Evolutionary conservation across 352 stramenopile genomes (phyloP).

Genomic region (Aphanomyces astaci): DNA sequence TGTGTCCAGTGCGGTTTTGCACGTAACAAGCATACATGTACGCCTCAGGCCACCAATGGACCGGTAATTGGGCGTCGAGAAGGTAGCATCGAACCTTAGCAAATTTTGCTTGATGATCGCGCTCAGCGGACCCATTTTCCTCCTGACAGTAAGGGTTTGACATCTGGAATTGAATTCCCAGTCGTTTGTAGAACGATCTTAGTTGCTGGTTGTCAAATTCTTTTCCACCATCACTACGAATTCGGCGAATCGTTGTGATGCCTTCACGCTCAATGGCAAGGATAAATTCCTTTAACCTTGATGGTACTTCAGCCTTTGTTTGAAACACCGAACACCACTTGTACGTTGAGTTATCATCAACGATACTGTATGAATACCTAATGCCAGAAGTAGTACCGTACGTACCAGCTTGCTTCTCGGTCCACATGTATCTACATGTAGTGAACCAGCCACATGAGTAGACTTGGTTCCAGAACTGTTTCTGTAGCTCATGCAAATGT

Average conservation of each 20-base stretch:
- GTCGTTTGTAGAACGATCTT: neutral
- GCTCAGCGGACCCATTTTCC: neutral
- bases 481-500: no score
- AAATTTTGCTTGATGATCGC: slow-evolving; percentile 3
- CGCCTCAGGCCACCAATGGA: neutral
- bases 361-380: no score
- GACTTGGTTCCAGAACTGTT: no score
- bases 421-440: no score
- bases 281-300: no score
- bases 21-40: neutral
- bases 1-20: neutral
- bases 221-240: neutral
- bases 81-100: neutral
- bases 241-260: neutral
- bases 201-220: neutral
- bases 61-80: neutral
- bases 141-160: slow-evolving; percentile 7
- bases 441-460: no score
- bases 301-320: no score
- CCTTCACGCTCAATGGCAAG: neutral
- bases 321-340: no score
- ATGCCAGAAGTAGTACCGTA: no score
- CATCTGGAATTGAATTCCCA: slow-evolving; percentile 5
- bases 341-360: no score
- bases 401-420: no score